Evolutionary conservation across 208 protist genomes (phyloP), one percentile per base, ranked within the genome.

Genomic region (Blechomonas ayalai): DNA sequence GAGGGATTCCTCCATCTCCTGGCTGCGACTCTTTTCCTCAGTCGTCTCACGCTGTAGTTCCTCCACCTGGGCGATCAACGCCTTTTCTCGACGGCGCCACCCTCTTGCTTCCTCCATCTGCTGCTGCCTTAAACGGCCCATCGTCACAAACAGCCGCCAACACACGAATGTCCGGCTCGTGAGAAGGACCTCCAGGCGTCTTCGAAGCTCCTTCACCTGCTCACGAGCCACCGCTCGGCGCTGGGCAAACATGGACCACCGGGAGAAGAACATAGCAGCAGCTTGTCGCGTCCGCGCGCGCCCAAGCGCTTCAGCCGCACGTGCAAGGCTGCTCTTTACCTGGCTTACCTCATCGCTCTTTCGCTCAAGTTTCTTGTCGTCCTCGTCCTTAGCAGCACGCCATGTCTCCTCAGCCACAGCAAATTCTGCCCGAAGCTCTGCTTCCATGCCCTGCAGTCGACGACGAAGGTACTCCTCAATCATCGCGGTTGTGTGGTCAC

Each of bases 401-500:
- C n/a, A n/a, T n/a, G n/a, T n/a, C n/a, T n/a, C n/a, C n/a, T n/a
- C n/a, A n/a, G n/a, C n/a, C n/a, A n/a, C n/a, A n/a, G n/a, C n/a
- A n/a, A n/a, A n/a, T n/a, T n/a, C n/a, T n/a, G n/a, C n/a, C n/a
- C n/a, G n/a, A n/a, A n/a, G n/a, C n/a, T n/a, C n/a, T n/a, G n/a
- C n/a, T n/a, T n/a, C 59, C 33, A 54, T 43, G 10, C 61, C 41
- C 29, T 64, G 51, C 1, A 34, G 22, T 9, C 69, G 62, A 1
- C 59, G 61, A 12, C 60, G 62, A 13, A 85, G 58, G 26, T 85
- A 85, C 47, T 78, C 67, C 38, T 78, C 68, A 22, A 85, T 72
- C 72, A 83, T 83, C 4, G 34, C 57, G 9, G 60, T 50, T n/a
- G 56, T 65, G 29, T 72, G 60, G 1, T 52, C 42, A n/a, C 54